Conservation (phyloP, 1,284 basidiomycete species). For the Malassezia dermatis region DNA sequence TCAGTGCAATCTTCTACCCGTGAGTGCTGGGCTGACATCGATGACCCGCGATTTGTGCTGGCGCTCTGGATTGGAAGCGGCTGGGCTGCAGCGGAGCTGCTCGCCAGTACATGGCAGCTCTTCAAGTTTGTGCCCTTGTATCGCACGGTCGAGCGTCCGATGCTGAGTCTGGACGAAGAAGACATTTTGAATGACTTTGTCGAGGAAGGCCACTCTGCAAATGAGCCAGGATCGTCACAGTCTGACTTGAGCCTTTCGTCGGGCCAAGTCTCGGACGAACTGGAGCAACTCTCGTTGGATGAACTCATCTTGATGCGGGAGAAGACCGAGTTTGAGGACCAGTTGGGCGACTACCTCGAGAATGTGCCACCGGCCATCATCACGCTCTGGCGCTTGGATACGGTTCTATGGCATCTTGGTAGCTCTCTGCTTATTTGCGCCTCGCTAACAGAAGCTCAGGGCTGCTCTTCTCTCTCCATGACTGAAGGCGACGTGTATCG, state of each 20-base stretch:
- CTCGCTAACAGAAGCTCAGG: constrained; percentile 32
- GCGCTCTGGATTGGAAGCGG: constrained; percentile 15
- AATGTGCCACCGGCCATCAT: constrained; percentile 30
- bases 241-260: background rate
- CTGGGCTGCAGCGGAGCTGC: constrained; percentile 12
- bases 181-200: constrained; percentile 13
- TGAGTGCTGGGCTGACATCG: constrained; percentile 6
- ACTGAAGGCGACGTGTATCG: constrained; percentile 11
- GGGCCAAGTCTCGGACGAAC: background rate
- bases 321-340: constrained; percentile 29
- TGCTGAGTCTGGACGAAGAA: constrained; percentile 5
- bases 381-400: constrained; percentile 38
- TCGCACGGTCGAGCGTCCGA: background rate
- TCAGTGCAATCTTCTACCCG: background rate
- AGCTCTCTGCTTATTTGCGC: constrained; percentile 30
- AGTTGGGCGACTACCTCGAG: constrained; percentile 32
- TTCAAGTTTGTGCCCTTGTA: constrained; percentile 13
- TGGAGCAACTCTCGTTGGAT: constrained; percentile 10
- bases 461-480: constrained; percentile 19
- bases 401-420: constrained; percentile 38
- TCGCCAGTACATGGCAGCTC: constrained; percentile 13
- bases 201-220: background rate
- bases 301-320: constrained; percentile 15
- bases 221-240: background rate
- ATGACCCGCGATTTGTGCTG: constrained; percentile 15